Evolutionary conservation across 1,284 basidiomycete species (phyloP).

Genomic region (Ustilago cynodontis): DNA sequence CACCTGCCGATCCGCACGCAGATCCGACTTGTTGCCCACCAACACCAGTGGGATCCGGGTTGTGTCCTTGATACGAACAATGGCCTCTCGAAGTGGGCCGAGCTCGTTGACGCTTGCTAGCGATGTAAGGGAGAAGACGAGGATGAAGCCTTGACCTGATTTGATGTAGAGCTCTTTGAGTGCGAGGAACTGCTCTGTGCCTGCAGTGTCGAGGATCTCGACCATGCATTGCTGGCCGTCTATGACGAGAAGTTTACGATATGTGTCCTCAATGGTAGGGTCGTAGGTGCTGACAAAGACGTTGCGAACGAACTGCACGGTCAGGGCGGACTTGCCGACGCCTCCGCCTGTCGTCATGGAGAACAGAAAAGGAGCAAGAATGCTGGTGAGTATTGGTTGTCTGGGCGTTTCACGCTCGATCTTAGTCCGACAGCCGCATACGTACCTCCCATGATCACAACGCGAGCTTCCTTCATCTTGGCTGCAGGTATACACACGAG

Average conservation of each 20-base stretch:
- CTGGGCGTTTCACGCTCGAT: neutral
- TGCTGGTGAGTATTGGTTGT: neutral
- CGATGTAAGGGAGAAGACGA: slow-evolving; percentile 64
- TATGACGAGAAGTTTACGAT: slow-evolving; percentile 59
- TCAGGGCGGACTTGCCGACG: slow-evolving; percentile 65
- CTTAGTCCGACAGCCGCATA: slow-evolving; percentile 18
- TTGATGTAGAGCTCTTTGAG: slow-evolving; percentile 67
- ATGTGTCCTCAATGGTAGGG: slow-evolving; percentile 67
- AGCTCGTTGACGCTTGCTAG: slow-evolving; percentile 64
- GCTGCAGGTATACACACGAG: neutral
- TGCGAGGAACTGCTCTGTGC: slow-evolving; percentile 65
- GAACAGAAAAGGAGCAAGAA: slow-evolving; percentile 9
- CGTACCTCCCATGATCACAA: slow-evolving; percentile 62
- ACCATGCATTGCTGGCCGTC: slow-evolving; percentile 62
- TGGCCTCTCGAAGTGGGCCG: slow-evolving; percentile 60
- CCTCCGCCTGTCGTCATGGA: slow-evolving; percentile 40
- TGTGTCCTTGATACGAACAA: slow-evolving; percentile 59
- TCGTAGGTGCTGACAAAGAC: slow-evolving; percentile 65
- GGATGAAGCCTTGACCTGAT: slow-evolving; percentile 61
- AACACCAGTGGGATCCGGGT: slow-evolving; percentile 59
- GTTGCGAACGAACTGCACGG: slow-evolving; percentile 63
- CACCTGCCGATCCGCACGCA: slow-evolving; percentile 58
- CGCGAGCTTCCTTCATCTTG: slow-evolving; percentile 57
- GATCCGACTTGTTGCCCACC: slow-evolving; percentile 66
- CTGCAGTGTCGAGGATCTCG: slow-evolving; percentile 65